Evolutionary conservation across 1,284 basidiomycete genomes (phyloP).

Genomic region (Trichosporon ovoides): DNA sequence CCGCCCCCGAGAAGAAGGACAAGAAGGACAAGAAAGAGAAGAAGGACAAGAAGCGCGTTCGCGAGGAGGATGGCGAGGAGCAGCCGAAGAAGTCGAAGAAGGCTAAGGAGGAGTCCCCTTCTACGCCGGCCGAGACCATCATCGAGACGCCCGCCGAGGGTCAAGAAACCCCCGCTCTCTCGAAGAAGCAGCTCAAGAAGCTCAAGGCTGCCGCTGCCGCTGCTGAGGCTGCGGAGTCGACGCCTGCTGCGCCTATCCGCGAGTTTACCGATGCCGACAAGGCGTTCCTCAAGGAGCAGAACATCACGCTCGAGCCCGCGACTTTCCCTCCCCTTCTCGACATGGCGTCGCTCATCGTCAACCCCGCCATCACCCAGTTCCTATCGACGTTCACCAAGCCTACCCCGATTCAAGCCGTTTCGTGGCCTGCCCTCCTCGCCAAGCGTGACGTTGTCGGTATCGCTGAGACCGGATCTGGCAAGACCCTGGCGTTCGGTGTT

Average conservation of each 20-base stretch:
- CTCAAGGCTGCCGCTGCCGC: conserved; percentile 29
- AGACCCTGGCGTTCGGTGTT: conserved; percentile 94
- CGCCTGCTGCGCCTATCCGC: conserved; percentile 22
- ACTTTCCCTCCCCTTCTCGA: conserved; percentile 65
- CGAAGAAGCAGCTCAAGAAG: conserved; percentile 47
- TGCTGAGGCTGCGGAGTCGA: conserved; percentile 30
- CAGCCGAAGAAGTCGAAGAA: conserved; percentile 22
- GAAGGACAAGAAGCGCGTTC: conserved; percentile 41
- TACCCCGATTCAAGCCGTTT: conserved; percentile 91
- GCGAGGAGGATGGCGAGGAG: conserved; percentile 19
- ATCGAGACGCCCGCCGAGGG: conserved; percentile 21
- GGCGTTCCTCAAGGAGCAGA: conserved; percentile 65
- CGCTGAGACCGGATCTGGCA: conserved; percentile 95
- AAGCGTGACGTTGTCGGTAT: conserved; percentile 90
- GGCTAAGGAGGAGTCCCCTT: conserved; percentile 33
- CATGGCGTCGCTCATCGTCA: conserved; percentile 66
- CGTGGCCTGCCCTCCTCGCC: conserved; percentile 83
- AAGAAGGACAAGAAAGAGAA: conserved; percentile 38
- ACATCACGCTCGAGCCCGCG: conserved; percentile 63
- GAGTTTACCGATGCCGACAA: conserved; percentile 52
- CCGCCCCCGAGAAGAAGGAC: conserved; percentile 36
- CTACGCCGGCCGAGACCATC: conserved; percentile 21
- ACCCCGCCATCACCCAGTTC: conserved; percentile 58
- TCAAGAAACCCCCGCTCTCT: conserved; percentile 15
- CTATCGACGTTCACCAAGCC: conserved; percentile 76